Conservation (phyloP, 192 early-diverging fungal species). For the Backusella sp. region DNA sequence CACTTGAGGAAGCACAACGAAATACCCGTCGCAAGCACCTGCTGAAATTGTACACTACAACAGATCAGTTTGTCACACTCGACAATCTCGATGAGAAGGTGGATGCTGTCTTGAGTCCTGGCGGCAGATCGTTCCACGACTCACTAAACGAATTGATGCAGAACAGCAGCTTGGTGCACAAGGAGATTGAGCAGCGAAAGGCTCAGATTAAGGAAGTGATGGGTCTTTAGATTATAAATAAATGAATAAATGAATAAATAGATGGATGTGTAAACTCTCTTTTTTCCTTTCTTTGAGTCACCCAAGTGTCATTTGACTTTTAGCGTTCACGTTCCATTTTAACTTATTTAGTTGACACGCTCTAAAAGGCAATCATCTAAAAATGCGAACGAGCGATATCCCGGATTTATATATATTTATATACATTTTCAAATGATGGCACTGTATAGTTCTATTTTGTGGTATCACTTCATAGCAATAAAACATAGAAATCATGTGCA, state of each 20-base stretch:
- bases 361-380: neutral
- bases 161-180: neutral
- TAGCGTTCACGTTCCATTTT: neutral
- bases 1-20: neutral
- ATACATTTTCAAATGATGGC: no score
- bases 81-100: slow-evolving; percentile 31
- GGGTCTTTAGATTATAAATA: slow-evolving; percentile 24
- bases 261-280: neutral
- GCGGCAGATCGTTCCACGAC: slow-evolving; percentile 13
- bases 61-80: slow-evolving; percentile 28
- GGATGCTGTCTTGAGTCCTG: slow-evolving; percentile 18
- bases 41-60: slow-evolving; percentile 25
- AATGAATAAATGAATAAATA: neutral
- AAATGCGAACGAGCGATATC: neutral
- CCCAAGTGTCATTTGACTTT: neutral
- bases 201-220: slow-evolving; percentile 21
- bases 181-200: slow-evolving; percentile 27
- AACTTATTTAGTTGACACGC: slow-evolving; percentile 2
- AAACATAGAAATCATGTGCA: neutral
- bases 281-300: neutral
- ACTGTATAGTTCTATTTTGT: no score
- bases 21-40: slow-evolving; percentile 12
- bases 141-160: slow-evolving; percentile 22
- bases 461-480: neutral
- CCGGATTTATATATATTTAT: neutral